Base-by-base conservation (phyloP, 2,329 filamentous ascomycete species). In the Diaporthe vaccinii region DNA sequence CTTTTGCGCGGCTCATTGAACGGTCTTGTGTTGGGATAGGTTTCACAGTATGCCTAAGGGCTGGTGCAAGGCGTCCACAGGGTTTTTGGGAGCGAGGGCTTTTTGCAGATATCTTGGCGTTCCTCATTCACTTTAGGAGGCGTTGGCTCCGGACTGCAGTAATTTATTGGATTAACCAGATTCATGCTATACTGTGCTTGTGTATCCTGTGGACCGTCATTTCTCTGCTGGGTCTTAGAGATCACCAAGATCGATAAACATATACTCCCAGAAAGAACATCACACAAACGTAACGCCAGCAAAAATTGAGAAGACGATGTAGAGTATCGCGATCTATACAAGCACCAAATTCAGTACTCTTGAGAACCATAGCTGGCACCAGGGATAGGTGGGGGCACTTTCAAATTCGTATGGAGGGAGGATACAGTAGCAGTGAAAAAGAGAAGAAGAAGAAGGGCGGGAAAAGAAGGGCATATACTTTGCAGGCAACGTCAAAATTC, bases 201-300 rank as follows among this genome's bases (percentile, higher is more conserved):
- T 62, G 36, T 9, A 62, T 20, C 28, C n/a, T 44, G 14, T 44
- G 4, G n/a, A 62, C 1, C 36, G 20, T 41, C 12, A 41, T 17
- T 15, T 22, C 10, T 15, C 20, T 14, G 12, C 51, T 28, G 44
- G 20, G 17, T 22, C n/a, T 62, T 8, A 62, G n/a, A 62, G 39
- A 20, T 62, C 59, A 20, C 15, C 59, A 44, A 78, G 61, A 25
- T 78, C 73, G 15, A 80, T 80, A 74, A 80, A 80, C 20, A 58
- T 77, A 67, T 81, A 80, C 7, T 78, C 78, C 80, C 80, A 80
- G 34, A 79, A 81, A 5, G 80, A 80, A n/a, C 80, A 80, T 79
- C 80, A 81, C 25, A 79, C 59, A 41, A 80, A 79, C 0, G 77
- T 77, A 14, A 70, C 61, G 2, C 77, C 77, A 34, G 74, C 72